These are phyloP conservation scores for Samsoniella hepiali DNA, from an alignment of 2,329 filamentous ascomycete species.

Conservation along the genomic window DNA sequence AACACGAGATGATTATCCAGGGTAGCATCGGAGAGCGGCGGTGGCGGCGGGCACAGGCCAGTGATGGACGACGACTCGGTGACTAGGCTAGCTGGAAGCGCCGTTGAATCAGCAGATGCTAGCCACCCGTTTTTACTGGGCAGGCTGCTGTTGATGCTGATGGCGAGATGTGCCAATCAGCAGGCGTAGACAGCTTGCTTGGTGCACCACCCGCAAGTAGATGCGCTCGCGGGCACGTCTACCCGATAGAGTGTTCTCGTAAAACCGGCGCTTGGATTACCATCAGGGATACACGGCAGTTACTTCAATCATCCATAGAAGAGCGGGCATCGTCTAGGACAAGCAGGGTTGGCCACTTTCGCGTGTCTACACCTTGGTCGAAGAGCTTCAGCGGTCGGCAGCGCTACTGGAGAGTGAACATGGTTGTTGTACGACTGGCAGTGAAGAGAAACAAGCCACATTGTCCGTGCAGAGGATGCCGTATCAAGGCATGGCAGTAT, in stretches of 20 bases:
- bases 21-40: conserved; percentile 2
- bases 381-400: too few relatives aligned
- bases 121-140: neutral
- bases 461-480: too few relatives aligned
- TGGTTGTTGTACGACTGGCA: too few relatives aligned
- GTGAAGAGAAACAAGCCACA: too few relatives aligned
- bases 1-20: conserved; percentile 1
- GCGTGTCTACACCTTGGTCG: too few relatives aligned
- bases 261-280: too few relatives aligned
- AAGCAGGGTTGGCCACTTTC: too few relatives aligned
- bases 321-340: too few relatives aligned
- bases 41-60: neutral
- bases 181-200: neutral
- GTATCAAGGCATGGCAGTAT: too few relatives aligned
- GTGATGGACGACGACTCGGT: neutral
- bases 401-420: too few relatives aligned
- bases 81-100: neutral
- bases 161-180: conserved; percentile 3
- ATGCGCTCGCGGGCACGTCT: neutral
- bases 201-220: neutral
- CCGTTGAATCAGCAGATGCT: neutral
- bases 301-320: too few relatives aligned
- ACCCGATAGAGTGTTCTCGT: neutral
- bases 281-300: too few relatives aligned
- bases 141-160: neutral